phyloP scores from a whole-genome alignment of 768 basidiomycete species.

The Calvatia gigantea region DNA sequence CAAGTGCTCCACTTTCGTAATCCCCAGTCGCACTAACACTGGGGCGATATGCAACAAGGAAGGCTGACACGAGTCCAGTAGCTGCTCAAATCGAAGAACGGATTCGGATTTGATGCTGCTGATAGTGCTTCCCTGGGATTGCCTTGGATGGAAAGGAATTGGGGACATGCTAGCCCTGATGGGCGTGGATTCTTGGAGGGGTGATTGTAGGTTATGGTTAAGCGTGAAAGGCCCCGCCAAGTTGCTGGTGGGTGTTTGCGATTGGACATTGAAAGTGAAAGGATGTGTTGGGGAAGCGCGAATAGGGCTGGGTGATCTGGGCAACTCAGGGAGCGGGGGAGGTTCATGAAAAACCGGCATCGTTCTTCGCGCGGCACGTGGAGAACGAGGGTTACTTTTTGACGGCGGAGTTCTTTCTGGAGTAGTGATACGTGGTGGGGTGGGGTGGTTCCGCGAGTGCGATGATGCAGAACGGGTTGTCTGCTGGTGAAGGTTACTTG shows the following conservation, averaged over 20 bases:
- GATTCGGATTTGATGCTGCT: conserved; percentile 38
- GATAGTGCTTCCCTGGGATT: conserved; percentile 33
- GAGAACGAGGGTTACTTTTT: conserved; percentile 6
- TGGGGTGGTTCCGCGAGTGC: conserved; percentile 1
- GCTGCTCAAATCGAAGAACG: conserved; percentile 41
- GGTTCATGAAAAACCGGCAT: conserved; percentile 1
- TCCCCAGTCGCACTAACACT: conserved; percentile 54
- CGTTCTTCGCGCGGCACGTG: conserved; percentile 5
- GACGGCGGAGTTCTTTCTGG: conserved; percentile 4
- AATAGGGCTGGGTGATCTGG: neutral
- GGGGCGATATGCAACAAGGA: conserved; percentile 62
- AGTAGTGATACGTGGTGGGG: conserved; percentile 11
- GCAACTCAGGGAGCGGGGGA: conserved; percentile 1
- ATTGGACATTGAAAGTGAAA: conserved; percentile 14
- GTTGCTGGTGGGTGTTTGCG: neutral
- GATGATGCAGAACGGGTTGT: conserved; percentile 5
- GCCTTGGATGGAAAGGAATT: conserved; percentile 31
- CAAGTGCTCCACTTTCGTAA: conserved; percentile 56
- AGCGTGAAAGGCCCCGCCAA: neutral
- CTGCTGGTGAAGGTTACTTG: conserved; percentile 1
- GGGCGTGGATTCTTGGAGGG: conserved; percentile 22
- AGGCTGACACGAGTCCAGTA: conserved; percentile 62
- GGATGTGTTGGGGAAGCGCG: neutral
- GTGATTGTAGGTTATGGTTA: conserved; percentile 12
- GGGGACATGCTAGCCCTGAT: conserved; percentile 24